Conservation (phyloP, 768 basidiomycete genomes). For the Epithele typhae region DNA sequence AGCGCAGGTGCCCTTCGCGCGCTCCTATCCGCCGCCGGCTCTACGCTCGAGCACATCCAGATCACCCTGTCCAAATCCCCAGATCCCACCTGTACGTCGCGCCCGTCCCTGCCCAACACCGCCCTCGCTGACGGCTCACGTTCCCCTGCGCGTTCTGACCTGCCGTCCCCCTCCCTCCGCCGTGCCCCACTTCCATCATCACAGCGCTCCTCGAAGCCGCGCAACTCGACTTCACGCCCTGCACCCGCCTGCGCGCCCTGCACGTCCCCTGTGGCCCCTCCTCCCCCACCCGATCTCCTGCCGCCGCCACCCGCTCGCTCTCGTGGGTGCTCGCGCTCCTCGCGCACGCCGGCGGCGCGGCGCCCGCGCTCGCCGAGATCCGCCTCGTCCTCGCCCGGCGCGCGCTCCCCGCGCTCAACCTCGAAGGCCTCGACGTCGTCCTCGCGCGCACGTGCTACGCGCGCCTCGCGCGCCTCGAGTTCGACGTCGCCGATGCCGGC, state of each 20-base stretch:
- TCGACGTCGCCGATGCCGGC: slow-evolving; percentile 4
- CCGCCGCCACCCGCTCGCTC: slow-evolving; percentile 5
- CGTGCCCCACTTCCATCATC: neutral
- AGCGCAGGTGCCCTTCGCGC: slow-evolving; percentile 12
- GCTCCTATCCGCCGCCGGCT: slow-evolving; percentile 11
- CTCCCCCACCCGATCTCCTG: neutral
- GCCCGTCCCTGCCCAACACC: neutral
- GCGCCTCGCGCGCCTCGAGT: slow-evolving; percentile 4
- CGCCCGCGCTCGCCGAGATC: slow-evolving; percentile 4
- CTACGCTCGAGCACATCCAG: slow-evolving; percentile 10
- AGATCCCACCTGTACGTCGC: slow-evolving; percentile 17
- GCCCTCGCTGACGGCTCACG: too few species aligned
- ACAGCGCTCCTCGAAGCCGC: slow-evolving; percentile 14
- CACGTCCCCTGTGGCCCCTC: slow-evolving; percentile 16
- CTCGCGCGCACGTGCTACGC: slow-evolving; percentile 12
- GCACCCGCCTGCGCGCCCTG: slow-evolving; percentile 10
- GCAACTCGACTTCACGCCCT: slow-evolving; percentile 8
- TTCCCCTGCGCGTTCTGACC: too few species aligned
- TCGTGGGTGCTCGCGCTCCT: slow-evolving; percentile 21
- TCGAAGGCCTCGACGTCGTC: slow-evolving; percentile 20
- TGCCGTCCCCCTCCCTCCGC: too few species aligned
- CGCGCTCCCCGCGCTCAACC: slow-evolving; percentile 12
- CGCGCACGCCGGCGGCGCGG: slow-evolving; percentile 6
- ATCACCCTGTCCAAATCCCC: slow-evolving; percentile 17
- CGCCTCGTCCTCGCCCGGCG: slow-evolving; percentile 8